Evolutionary conservation across 805 yeast species (phyloP).

Genomic region (Candida sonorensis): DNA sequence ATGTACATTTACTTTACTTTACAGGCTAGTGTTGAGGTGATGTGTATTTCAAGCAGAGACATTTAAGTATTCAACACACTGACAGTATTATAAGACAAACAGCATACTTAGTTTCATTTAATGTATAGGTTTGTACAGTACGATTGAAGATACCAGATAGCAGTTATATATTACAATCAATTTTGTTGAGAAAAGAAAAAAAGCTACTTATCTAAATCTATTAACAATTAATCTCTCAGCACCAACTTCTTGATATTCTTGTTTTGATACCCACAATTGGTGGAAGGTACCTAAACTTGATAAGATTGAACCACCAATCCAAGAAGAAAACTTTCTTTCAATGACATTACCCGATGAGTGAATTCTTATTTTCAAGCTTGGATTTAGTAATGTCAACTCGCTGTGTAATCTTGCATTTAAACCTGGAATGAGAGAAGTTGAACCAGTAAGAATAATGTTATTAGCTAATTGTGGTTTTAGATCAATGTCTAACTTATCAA

Average conservation of each 20-base stretch:
- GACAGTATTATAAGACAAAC: too few species aligned
- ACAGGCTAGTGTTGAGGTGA: too few species aligned
- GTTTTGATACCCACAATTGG: constrained; percentile 87
- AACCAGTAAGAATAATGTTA: constrained; percentile 83
- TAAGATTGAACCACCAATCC: constrained; percentile 90
- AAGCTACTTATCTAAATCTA: constrained; percentile 67
- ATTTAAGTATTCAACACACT: too few species aligned
- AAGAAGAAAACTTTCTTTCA: constrained; percentile 75
- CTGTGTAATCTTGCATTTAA: constrained; percentile 67
- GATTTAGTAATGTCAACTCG: constrained; percentile 64
- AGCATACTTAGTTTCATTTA: too few species aligned
- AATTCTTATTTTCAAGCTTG: constrained; percentile 79
- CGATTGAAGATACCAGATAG: too few species aligned
- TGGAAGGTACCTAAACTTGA: constrained; percentile 91
- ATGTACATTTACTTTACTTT: too few species aligned
- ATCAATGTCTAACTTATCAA: constrained; percentile 66
- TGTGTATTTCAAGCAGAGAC: too few species aligned
- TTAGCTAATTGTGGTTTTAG: constrained; percentile 81
- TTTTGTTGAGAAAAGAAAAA: too few species aligned
- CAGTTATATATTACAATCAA: too few species aligned
- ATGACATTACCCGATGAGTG: constrained; percentile 72
- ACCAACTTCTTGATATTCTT: constrained; percentile 86
- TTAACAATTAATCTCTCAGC: constrained; percentile 71
- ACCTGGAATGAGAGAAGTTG: constrained; percentile 75
- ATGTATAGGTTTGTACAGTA: too few species aligned